Evolutionary conservation across 129 eudicot species (phyloP).

Genomic region (Saussurea involucrata): DNA sequence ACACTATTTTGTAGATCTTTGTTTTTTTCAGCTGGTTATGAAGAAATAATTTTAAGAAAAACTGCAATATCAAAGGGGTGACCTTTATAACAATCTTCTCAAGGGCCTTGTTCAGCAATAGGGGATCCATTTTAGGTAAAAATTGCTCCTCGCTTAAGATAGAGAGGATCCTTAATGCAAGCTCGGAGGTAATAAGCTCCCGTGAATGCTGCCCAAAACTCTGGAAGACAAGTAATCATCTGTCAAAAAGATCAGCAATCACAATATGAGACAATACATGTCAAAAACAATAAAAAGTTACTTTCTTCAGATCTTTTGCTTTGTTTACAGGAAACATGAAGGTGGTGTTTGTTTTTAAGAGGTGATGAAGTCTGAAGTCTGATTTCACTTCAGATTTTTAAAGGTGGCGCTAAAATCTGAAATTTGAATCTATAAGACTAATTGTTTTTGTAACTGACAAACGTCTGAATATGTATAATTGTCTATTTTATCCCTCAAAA

Average conservation of each 20-base stretch:
- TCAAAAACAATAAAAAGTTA: conserved; percentile 20
- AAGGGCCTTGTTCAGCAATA: conserved; percentile 58
- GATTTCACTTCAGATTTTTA: too few species aligned
- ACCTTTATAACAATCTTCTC: conserved; percentile 90
- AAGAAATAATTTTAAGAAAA: not conserved
- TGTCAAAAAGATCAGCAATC: conserved; percentile 97
- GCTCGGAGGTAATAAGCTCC: conserved; percentile 97
- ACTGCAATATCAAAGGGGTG: conserved; percentile 16
- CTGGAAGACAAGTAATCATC: conserved; percentile 99
- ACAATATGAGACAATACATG: conserved; percentile 72
- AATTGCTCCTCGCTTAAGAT: conserved; percentile 93
- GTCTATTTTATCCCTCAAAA: too few species aligned
- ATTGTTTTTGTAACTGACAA: too few species aligned
- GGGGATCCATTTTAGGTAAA: conserved; percentile 68
- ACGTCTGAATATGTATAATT: too few species aligned
- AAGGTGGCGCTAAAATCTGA: too few species aligned
- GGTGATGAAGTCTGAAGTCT: too few species aligned
- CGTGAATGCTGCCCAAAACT: conserved; percentile 99
- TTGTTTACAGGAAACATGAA: conserved; percentile 4
- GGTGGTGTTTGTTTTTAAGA: too few species aligned
- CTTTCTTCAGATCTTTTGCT: conserved; percentile 19
- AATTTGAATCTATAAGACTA: too few species aligned
- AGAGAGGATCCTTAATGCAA: conserved; percentile 86
- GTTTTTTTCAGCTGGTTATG: not conserved
- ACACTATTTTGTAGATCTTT: not conserved